Conservation (phyloP, 2,329 filamentous ascomycete species). For the Cryphonectria radicalis region DNA sequence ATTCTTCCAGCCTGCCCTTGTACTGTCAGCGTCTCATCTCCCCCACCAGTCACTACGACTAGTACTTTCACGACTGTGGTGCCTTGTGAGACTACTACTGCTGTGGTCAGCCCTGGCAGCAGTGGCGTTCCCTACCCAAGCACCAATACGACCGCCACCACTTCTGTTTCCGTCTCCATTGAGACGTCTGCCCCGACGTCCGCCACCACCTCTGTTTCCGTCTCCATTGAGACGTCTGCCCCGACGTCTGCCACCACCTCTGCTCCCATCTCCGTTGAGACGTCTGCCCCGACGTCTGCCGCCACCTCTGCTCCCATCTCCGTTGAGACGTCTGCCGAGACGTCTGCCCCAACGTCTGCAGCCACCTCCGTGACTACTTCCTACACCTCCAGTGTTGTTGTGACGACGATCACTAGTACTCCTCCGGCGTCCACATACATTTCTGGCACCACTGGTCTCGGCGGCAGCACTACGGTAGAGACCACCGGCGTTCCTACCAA, state of each 20-base stretch:
- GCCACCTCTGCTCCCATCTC: slow-evolving; percentile 23
- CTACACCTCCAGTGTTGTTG: slow-evolving; percentile 18
- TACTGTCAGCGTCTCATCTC: slow-evolving; percentile 43
- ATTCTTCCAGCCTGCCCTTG: slow-evolving; percentile 50
- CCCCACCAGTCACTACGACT: slow-evolving; percentile 38
- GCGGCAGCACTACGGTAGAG: not conserved
- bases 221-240: slow-evolving; percentile 3
- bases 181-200: slow-evolving; percentile 17
- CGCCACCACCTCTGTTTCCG: slow-evolving; percentile 18
- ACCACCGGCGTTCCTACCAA: slow-evolving; percentile 33
- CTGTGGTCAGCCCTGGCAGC: slow-evolving; percentile 22
- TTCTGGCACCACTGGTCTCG: slow-evolving; percentile 29
- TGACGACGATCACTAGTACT: slow-evolving; percentile 31
- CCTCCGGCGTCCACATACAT: slow-evolving; percentile 31
- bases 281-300: slow-evolving; percentile 14
- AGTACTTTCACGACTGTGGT: slow-evolving; percentile 31
- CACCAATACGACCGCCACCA: slow-evolving; percentile 17
- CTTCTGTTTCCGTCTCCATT: slow-evolving; percentile 19
- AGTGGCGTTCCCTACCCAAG: slow-evolving; percentile 23
- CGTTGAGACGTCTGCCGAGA: slow-evolving; percentile 1
- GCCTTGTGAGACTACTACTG: slow-evolving; percentile 27
- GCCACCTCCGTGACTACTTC: slow-evolving; percentile 21
- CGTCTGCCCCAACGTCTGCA: slow-evolving; percentile 30
- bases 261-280: slow-evolving; percentile 19
- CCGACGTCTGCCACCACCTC: slow-evolving; percentile 17